Conservation (phyloP, 2,329 filamentous ascomycete species). For the Stagonosporopsis chrysanthemi region DNA sequence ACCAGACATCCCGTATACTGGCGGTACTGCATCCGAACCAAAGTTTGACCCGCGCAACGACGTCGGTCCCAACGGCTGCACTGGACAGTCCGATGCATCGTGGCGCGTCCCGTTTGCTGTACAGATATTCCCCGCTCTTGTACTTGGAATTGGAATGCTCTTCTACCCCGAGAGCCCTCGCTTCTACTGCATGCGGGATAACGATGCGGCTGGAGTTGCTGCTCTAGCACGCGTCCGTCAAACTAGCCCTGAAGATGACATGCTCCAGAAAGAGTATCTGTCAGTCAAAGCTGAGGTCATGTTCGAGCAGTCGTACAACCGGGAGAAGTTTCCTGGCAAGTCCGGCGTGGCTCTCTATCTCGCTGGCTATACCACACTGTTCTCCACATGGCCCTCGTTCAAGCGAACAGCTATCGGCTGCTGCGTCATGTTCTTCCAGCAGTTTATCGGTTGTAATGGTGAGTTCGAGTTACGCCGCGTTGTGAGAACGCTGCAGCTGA, state of each 20-base stretch:
- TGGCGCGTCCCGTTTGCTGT: constrained; percentile 77
- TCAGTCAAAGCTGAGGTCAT: constrained; percentile 58
- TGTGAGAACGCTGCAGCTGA: neutral
- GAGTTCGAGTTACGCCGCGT: neutral
- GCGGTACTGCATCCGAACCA: constrained; percentile 49
- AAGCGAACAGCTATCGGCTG: constrained; percentile 46
- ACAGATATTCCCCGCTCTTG: constrained; percentile 80
- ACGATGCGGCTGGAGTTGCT: constrained; percentile 54
- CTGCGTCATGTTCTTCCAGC: constrained; percentile 54
- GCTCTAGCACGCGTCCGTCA: constrained; percentile 58
- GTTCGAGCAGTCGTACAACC: constrained; percentile 58
- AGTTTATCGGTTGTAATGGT: constrained; percentile 81
- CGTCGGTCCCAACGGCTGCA: constrained; percentile 31
- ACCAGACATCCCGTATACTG: constrained; percentile 57
- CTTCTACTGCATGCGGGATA: constrained; percentile 40
- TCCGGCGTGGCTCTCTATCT: constrained; percentile 60
- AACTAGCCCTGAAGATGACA: constrained; percentile 56
- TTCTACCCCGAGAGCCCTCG: constrained; percentile 36
- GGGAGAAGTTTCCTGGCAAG: constrained; percentile 44
- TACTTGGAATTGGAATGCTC: constrained; percentile 70
- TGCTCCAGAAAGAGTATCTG: constrained; percentile 71
- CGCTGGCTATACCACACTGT: constrained; percentile 61
- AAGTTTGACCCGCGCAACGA: constrained; percentile 47
- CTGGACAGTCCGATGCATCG: constrained; percentile 46
- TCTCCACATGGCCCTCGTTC: constrained; percentile 55